A percentile compares a stretch with the other conserved stretches of the same genome.
Evolutionary conservation across 495 filamentous ascomycete genomes (phyloP).

Genomic region (Neurospora pannonica): DNA sequence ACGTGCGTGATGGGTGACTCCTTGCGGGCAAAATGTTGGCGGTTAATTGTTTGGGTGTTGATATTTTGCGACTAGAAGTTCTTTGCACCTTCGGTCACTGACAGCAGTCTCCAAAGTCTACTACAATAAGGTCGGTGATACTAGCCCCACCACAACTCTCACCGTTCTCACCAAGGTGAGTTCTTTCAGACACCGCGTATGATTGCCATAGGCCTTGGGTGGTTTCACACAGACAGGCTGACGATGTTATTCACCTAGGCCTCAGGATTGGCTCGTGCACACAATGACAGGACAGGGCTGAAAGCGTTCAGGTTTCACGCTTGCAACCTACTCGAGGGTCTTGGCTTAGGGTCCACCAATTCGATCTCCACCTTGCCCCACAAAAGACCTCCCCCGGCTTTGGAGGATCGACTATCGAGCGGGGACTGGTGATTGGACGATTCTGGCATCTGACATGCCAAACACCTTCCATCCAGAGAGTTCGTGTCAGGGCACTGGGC

Average conservation of each 20-base stretch:
- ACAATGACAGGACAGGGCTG: not conserved
- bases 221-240: not conserved
- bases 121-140: not conserved
- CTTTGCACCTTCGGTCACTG: not conserved
- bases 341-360: not conserved
- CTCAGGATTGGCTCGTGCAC: not conserved
- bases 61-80: not conserved
- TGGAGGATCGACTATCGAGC: not conserved
- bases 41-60: not conserved
- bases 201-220: not conserved
- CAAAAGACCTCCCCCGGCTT: not conserved
- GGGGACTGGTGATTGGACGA: not conserved
- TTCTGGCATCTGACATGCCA: not conserved
- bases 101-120: not conserved
- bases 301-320: not conserved
- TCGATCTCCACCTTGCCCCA: not conserved
- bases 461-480: not conserved
- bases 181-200: not conserved
- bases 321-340: not conserved
- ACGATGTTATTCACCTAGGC: not conserved
- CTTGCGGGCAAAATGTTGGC: not conserved
- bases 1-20: not conserved
- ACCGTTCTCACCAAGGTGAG: not conserved
- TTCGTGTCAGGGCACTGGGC: too few species aligned
- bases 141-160: not conserved